Conservation (phyloP, 768 basidiomycete genomes). For the Lepiota brunneoincarnata region DNA sequence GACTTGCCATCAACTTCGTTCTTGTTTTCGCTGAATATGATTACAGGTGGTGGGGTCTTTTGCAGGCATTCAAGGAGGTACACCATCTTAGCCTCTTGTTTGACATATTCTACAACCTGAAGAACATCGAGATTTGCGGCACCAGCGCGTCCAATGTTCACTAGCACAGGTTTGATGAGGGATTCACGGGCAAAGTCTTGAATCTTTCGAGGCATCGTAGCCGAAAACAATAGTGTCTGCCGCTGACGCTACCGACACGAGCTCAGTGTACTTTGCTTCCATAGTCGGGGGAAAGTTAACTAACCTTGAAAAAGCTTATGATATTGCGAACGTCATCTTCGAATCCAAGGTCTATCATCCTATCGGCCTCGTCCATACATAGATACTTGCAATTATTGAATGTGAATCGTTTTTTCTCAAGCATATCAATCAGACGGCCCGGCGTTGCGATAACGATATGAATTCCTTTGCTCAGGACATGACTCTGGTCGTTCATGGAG, state of each 20-base stretch:
- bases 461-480: conserved; percentile 85
- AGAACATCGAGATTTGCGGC: conserved; percentile 96
- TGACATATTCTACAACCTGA: conserved; percentile 97
- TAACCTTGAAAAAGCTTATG: conserved; percentile 97
- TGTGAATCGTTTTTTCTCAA: conserved; percentile 92
- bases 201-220: conserved; percentile 98
- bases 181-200: conserved; percentile 98
- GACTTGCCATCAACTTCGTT: conserved; percentile 96
- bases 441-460: conserved; percentile 98
- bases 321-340: conserved; percentile 99
- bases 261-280: neutral
- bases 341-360: conserved; percentile 99
- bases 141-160: conserved; percentile 97
- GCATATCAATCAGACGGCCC: conserved; percentile 95
- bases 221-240: conserved; percentile 95
- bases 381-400: conserved; percentile 94
- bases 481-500: conserved; percentile 96
- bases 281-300: conserved; percentile 14
- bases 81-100: conserved; percentile 99
- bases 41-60: conserved; percentile 97
- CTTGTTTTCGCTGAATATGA: conserved; percentile 98
- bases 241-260: conserved; percentile 70
- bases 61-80: conserved; percentile 96
- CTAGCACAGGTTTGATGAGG: conserved; percentile 89
- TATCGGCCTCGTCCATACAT: conserved; percentile 99